phyloP scores from a whole-genome alignment of 2,329 filamentous ascomycete species.

The Epichloe hybrida region DNA sequence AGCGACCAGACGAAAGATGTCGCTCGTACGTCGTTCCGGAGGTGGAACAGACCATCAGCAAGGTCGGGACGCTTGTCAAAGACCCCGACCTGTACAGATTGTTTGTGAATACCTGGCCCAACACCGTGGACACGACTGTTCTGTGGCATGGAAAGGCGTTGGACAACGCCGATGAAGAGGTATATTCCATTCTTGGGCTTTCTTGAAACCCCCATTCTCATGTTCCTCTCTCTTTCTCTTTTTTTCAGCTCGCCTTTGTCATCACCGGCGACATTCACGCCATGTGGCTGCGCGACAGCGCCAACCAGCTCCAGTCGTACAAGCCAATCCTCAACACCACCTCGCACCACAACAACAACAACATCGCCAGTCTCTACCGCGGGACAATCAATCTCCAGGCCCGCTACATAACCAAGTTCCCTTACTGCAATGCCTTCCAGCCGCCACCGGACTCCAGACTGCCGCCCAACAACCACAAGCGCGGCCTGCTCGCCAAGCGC shows the following conservation, averaged over 20 bases:
- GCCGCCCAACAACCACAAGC: conserved; percentile 8
- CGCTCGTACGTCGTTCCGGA: conserved; percentile 67
- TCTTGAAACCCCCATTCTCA: background rate
- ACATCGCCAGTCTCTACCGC: conserved; percentile 53
- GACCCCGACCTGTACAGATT: conserved; percentile 64
- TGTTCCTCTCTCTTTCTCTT: background rate
- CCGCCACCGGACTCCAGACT: conserved; percentile 57
- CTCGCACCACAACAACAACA: conserved; percentile 23
- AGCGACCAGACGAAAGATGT: conserved; percentile 62
- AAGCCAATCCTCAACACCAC: conserved; percentile 46
- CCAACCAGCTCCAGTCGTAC: conserved; percentile 68
- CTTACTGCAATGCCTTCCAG: conserved; percentile 93
- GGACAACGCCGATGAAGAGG: conserved; percentile 46
- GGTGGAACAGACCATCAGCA: conserved; percentile 60
- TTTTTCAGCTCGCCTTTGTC: conserved; percentile 52
- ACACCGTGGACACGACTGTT: conserved; percentile 61
- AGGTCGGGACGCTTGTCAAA: conserved; percentile 54
- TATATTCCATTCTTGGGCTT: conserved; percentile 6
- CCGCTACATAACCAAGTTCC: conserved; percentile 53
- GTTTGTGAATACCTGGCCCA: conserved; percentile 61
- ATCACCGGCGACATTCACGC: conserved; percentile 85
- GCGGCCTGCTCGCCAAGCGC: conserved; percentile 8
- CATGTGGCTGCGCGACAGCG: conserved; percentile 84
- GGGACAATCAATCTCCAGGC: conserved; percentile 67
- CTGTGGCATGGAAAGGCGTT: conserved; percentile 50